These are phyloP conservation scores for Paraleonurus japonicus DNA, from an alignment of 257 asterid genomes.

Conservation along the genomic window DNA sequence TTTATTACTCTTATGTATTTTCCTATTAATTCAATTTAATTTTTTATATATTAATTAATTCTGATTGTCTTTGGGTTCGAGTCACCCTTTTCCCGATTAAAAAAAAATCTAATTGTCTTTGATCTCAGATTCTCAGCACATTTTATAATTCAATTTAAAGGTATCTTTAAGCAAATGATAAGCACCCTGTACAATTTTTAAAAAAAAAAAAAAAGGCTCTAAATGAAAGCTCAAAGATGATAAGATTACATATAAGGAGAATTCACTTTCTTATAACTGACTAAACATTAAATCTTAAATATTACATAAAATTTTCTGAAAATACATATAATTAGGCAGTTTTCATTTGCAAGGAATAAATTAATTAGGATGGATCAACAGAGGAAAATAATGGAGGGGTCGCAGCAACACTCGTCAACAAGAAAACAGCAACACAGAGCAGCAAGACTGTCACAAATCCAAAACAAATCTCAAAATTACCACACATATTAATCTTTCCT, in stretches of 20 bases:
- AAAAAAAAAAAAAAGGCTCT: too few species aligned
- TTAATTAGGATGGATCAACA: conserved; percentile 26
- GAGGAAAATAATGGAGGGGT: conserved; percentile 64
- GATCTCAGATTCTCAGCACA: too few species aligned
- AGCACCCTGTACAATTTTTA: too few species aligned
- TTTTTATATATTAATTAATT: too few species aligned
- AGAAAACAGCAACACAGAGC: conserved; percentile 78
- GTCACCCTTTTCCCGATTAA: too few species aligned
- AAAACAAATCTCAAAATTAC: not conserved
- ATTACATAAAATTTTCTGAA: not conserved
- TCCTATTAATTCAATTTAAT: too few species aligned
- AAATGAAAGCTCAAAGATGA: too few species aligned
- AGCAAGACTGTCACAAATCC: conserved; percentile 49
- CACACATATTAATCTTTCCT: not conserved
- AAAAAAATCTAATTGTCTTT: too few species aligned
- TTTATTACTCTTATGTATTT: too few species aligned
- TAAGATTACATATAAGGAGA: not conserved
- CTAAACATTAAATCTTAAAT: not conserved
- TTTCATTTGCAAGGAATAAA: not conserved
- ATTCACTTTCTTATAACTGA: not conserved
- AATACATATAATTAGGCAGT: not conserved
- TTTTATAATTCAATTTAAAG: too few species aligned
- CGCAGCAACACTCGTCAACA: conserved; percentile 85
- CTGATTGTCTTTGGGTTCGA: too few species aligned
- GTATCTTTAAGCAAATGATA: too few species aligned